These are phyloP conservation scores for Lotmaria passim DNA, from an alignment of 208 protist genomes.

Conservation along the genomic window DNA sequence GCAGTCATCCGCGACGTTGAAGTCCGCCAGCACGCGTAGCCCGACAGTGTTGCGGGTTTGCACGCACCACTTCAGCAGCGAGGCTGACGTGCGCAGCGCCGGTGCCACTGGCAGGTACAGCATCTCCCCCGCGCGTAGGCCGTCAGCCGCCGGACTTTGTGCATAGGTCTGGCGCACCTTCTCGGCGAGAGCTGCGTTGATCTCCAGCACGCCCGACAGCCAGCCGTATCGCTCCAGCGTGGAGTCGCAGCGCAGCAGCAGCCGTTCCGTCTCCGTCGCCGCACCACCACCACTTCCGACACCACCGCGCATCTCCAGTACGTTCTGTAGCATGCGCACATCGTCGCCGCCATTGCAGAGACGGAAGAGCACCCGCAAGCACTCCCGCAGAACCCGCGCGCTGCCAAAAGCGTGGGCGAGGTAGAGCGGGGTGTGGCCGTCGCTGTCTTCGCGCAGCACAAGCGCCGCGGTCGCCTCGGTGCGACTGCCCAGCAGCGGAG, in stretches of 20 bases:
- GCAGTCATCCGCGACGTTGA: conserved; percentile 78
- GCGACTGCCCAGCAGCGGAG: conserved; percentile 24
- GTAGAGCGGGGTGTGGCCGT: conserved; percentile 69
- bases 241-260: conserved; percentile 54
- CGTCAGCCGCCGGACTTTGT: conserved; percentile 11
- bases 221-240: conserved; percentile 65
- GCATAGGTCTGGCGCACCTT: conserved; percentile 38
- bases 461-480: conserved; percentile 23
- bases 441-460: conserved; percentile 49
- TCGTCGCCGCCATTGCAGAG: conserved; percentile 14
- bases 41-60: conserved; percentile 66
- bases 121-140: conserved; percentile 37
- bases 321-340: conserved; percentile 17
- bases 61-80: conserved; percentile 76
- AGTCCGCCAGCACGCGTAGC: conserved; percentile 75
- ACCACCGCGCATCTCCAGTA: conserved; percentile 17
- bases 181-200: conserved; percentile 50
- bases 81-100: conserved; percentile 20
- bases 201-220: conserved; percentile 55
- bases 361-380: conserved; percentile 45
- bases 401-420: conserved; percentile 75
- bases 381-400: conserved; percentile 49
- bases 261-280: conserved; percentile 23
- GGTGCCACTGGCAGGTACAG: conserved; percentile 27
- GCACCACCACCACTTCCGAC: conserved; percentile 5